phyloP scores from a whole-genome alignment of 2,329 filamentous ascomycete species.

The Dactylellina sp. region DNA sequence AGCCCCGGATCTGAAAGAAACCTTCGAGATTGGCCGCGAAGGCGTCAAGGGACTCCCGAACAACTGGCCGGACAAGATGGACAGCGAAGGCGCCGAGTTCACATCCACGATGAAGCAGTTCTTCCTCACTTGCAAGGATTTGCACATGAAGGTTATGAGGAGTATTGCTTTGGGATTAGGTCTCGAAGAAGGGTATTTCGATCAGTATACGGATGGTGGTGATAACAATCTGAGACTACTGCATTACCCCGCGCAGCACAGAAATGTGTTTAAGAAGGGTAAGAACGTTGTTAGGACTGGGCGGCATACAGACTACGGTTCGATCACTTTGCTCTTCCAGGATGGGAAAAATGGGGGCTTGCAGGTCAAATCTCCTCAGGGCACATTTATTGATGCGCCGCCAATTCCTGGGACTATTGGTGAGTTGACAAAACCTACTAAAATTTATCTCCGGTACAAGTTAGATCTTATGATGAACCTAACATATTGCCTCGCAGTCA shows the following conservation, averaged over 20 bases:
- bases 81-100: slow-evolving; percentile 71
- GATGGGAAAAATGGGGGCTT: slow-evolving; percentile 69
- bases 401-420: slow-evolving; percentile 77
- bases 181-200: slow-evolving; percentile 78
- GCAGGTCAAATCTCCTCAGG: slow-evolving; percentile 76
- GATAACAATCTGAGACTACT: slow-evolving; percentile 79
- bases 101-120: slow-evolving; percentile 79
- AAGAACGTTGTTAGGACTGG: slow-evolving; percentile 80
- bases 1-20: slow-evolving; percentile 73
- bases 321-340: slow-evolving; percentile 74
- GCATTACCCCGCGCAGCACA: slow-evolving; percentile 78
- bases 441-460: too few species aligned
- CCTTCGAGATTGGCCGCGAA: slow-evolving; percentile 74
- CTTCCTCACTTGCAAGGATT: slow-evolving; percentile 76
- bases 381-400: slow-evolving; percentile 82
- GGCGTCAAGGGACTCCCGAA: slow-evolving; percentile 73
- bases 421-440: too few species aligned
- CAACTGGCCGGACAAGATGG: slow-evolving; percentile 75
- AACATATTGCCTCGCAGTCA: slow-evolving; percentile 70
- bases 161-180: slow-evolving; percentile 86
- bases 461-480: too few species aligned
- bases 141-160: slow-evolving; percentile 84
- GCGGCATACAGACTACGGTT: slow-evolving; percentile 77
- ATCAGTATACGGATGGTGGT: slow-evolving; percentile 75
- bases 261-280: slow-evolving; percentile 74